Conservation (phyloP, 139 green algal species). For the Pleodorina starrii region DNA sequence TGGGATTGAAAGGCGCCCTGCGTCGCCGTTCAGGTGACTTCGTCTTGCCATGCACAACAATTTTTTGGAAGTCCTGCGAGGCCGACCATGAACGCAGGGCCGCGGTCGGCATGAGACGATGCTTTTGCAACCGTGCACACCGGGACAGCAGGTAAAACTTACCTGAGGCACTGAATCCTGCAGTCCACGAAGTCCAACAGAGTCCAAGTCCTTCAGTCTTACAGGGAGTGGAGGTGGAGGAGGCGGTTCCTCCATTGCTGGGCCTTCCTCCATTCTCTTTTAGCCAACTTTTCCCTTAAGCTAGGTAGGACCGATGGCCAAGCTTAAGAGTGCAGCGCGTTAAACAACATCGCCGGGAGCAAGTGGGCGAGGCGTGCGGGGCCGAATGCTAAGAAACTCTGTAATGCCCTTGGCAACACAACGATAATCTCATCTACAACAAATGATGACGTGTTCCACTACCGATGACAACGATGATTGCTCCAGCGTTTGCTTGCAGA, state of each 20-base stretch:
- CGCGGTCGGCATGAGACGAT: not conserved
- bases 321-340: not conserved
- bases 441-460: not conserved
- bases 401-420: not conserved
- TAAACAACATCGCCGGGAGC: not conserved
- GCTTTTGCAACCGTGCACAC: too few relatives aligned
- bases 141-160: not conserved
- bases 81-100: not conserved
- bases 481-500: not conserved
- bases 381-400: not conserved
- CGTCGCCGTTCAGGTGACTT: not conserved
- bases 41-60: conserved; percentile 30
- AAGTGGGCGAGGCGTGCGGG: not conserved
- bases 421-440: not conserved
- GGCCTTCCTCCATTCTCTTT: conserved; percentile 1
- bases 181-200: not conserved
- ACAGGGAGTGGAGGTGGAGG: not conserved
- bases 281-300: not conserved
- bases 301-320: not conserved
- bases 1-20: conserved; percentile 1
- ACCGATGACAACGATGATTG: not conserved
- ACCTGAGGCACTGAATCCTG: conserved; percentile 19
- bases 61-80: conserved; percentile 42
- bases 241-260: conserved; percentile 4
- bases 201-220: not conserved